Conservation (phyloP, 768 basidiomycete species). For the Serendipita vermifera region DNA sequence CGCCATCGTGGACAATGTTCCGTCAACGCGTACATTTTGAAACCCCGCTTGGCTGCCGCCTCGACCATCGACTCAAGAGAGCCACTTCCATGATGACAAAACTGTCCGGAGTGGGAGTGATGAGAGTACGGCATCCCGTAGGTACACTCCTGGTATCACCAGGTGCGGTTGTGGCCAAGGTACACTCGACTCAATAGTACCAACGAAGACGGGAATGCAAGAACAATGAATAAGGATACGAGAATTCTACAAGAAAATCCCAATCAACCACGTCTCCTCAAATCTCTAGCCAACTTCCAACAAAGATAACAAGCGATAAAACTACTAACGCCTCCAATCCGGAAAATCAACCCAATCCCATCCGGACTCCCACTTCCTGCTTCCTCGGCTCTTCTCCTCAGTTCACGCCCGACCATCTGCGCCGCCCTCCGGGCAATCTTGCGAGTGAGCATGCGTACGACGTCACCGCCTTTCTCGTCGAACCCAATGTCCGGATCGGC, state of each 20-base stretch:
- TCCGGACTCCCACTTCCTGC: no score
- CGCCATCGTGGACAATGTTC: conserved; percentile 92
- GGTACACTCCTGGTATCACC: no score
- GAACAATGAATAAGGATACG: no score
- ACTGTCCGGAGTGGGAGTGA: conserved; percentile 88
- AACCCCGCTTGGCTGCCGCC: conserved; percentile 67
- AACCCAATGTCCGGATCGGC: background rate
- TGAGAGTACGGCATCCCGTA: conserved; percentile 30
- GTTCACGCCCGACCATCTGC: no score
- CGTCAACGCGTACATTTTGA: conserved; percentile 71
- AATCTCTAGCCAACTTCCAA: background rate
- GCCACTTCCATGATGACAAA: conserved; percentile 81
- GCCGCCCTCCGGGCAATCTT: no score
- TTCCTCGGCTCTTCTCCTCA: no score
- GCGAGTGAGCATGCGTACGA: background rate
- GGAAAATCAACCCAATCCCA: conserved; percentile 1
- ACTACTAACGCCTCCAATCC: background rate
- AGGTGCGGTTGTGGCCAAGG: no score
- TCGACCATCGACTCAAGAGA: conserved; percentile 66
- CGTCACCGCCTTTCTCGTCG: background rate
- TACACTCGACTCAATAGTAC: no score
- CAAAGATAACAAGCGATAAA: background rate
- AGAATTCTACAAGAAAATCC: no score
- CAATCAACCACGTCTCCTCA: no score
- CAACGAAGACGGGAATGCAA: no score